Conservation (phyloP, 208 protist genomes). For the Leishmania guyanensis region DNA sequence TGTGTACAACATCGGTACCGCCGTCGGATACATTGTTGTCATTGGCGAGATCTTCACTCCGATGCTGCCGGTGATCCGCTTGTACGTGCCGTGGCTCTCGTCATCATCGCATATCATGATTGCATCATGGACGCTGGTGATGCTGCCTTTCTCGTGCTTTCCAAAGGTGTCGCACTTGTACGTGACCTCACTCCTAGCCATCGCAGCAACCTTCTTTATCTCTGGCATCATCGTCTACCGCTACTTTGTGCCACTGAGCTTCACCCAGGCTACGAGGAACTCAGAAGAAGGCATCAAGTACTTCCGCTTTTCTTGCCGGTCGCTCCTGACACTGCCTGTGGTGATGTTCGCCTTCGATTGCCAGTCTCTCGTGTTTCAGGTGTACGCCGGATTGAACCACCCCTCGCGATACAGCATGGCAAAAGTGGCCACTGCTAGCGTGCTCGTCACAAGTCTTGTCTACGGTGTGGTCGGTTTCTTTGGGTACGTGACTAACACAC, state of each 20-base stretch:
- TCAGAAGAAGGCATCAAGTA: conserved; percentile 32
- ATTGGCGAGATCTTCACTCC: conserved; percentile 57
- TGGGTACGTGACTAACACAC: conserved; percentile 53
- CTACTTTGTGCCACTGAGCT: conserved; percentile 46
- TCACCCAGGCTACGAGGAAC: not conserved
- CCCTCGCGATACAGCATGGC: conserved; percentile 43
- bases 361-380: conserved; percentile 71
- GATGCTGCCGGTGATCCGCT: conserved; percentile 52
- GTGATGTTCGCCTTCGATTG: conserved; percentile 82
- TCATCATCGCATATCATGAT: conserved; percentile 41
- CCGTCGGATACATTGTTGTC: conserved; percentile 71
- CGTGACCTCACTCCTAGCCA: conserved; percentile 52
- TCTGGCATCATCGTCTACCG: conserved; percentile 59
- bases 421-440: conserved; percentile 57
- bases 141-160: conserved; percentile 68
- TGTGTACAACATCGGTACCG: conserved; percentile 58
- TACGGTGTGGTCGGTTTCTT: conserved; percentile 69
- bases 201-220: conserved; percentile 60
- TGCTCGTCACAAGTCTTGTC: conserved; percentile 51
- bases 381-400: conserved; percentile 43
- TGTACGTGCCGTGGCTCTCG: conserved; percentile 47
- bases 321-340: conserved; percentile 53
- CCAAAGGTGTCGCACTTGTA: conserved; percentile 47
- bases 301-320: conserved; percentile 41
- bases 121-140: conserved; percentile 44